A percentile compares a stretch with the other conserved stretches of the same genome.
These are phyloP conservation scores for Crithidia brevicula DNA, from an alignment of 208 protist genomes.

Conservation along the genomic window DNA sequence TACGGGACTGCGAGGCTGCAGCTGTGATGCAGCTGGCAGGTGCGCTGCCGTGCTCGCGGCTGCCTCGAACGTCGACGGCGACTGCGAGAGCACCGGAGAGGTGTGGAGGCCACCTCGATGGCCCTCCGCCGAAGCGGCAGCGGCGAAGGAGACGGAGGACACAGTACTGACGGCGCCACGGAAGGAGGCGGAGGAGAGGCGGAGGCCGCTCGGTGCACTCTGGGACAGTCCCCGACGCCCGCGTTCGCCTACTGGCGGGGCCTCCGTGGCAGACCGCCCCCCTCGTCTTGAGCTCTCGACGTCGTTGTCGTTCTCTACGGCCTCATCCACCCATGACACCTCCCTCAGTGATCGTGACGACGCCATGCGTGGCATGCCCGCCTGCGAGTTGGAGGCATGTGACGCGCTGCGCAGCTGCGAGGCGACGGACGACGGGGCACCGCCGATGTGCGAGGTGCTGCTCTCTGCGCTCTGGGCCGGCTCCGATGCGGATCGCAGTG, in stretches of 20 bases:
- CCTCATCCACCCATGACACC: neutral
- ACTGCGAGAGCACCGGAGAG: neutral
- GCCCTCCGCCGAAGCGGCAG: neutral
- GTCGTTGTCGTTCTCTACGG: neutral
- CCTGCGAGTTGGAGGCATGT: neutral
- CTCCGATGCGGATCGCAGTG: neutral
- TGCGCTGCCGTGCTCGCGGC: neutral
- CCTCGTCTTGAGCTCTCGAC: too few species aligned
- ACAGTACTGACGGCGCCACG: neutral
- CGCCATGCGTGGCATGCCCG: neutral
- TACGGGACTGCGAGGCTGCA: neutral
- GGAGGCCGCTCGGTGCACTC: neutral
- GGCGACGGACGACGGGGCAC: neutral
- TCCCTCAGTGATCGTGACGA: neutral
- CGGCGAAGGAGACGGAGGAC: neutral
- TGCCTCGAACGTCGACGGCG: neutral
- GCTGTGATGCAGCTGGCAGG: neutral
- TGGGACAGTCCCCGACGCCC: neutral
- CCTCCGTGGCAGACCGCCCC: too few species aligned
- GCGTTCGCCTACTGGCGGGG: neutral
- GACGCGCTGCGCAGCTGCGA: slow-evolving; percentile 1
- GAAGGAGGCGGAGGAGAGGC: neutral
- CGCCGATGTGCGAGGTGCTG: neutral
- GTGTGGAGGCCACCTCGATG: neutral
- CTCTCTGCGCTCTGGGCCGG: neutral